A percentile compares a stretch with the other conserved stretches of the same genome.
phyloP scores from a whole-genome alignment of 225 moss, liverwort and hornwort genomes.

The Sphagnum contortum region DNA sequence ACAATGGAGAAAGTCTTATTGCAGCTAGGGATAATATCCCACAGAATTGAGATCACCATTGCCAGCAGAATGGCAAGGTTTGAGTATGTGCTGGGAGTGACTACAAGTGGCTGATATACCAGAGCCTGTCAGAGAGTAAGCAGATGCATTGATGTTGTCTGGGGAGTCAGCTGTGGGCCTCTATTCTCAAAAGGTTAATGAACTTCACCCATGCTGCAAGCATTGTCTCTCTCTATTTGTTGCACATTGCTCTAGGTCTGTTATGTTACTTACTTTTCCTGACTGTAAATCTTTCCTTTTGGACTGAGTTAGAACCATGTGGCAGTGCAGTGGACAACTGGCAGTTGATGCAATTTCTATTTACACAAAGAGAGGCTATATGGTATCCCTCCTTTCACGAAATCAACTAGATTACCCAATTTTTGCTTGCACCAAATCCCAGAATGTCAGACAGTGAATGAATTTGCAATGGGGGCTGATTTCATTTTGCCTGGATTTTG shows the following conservation, averaged over 20 bases:
- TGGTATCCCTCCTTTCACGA: slow-evolving; percentile 31
- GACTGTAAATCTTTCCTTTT: no score
- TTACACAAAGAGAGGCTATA: slow-evolving; percentile 30
- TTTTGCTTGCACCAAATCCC: slow-evolving; percentile 34
- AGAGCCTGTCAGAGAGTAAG: not conserved
- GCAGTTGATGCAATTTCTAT: slow-evolving; percentile 36
- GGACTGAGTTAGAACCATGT: no score
- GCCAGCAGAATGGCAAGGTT: no score
- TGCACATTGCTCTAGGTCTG: no score
- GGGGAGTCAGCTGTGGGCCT: slow-evolving; percentile 6
- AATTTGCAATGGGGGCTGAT: slow-evolving; percentile 40
- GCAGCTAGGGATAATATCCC: no score
- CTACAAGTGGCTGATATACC: not conserved
- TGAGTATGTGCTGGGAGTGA: no score
- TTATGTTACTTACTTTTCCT: no score
- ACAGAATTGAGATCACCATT: no score
- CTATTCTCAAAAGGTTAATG: slow-evolving; percentile 28
- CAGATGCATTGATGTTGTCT: not conserved
- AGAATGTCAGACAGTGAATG: slow-evolving; percentile 19
- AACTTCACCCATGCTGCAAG: not conserved
- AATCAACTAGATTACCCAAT: slow-evolving; percentile 37
- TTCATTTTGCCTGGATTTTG: slow-evolving; percentile 27
- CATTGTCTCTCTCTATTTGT: not conserved
- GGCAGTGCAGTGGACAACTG: slow-evolving; percentile 27
- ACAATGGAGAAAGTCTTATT: no score